Conservation (phyloP, 2,329 filamentous ascomycete species). For the Aspergillus carbonarius region DNA sequence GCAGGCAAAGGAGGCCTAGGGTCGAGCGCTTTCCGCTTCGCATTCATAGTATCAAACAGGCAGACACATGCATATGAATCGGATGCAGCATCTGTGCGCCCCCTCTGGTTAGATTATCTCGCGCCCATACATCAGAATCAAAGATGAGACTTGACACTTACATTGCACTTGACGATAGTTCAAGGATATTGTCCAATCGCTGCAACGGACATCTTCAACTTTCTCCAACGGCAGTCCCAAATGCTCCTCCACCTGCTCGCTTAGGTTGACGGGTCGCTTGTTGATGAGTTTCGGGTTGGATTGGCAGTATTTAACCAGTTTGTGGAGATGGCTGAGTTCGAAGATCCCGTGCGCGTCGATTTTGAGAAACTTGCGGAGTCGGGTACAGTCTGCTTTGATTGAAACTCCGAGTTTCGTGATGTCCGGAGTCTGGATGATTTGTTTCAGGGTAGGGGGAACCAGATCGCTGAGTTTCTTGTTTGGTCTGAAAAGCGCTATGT, state of each 20-base stretch:
- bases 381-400: constrained; percentile 69
- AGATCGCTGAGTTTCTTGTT: constrained; percentile 51
- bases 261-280: constrained; percentile 64
- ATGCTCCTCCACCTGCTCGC: constrained; percentile 67
- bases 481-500: constrained; percentile 65
- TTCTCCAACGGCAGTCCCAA: constrained; percentile 76
- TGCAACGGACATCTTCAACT: constrained; percentile 64
- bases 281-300: constrained; percentile 60
- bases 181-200: constrained; percentile 70
- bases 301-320: constrained; percentile 67
- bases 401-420: constrained; percentile 76
- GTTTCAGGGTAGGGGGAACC: constrained; percentile 67
- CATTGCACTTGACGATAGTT: constrained; percentile 65
- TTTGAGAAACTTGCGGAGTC: constrained; percentile 64
- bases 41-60: constrained; percentile 70
- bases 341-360: constrained; percentile 68
- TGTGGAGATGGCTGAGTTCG: constrained; percentile 81
- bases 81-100: constrained; percentile 66
- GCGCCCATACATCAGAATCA: constrained; percentile 15
- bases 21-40: constrained; percentile 62
- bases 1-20: constrained; percentile 71
- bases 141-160: constrained; percentile 49
- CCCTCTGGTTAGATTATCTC: constrained; percentile 21
- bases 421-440: constrained; percentile 67
- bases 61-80: constrained; percentile 79